phyloP scores from a whole-genome alignment of 805 yeast species.

The Ogataea siamensis region DNA sequence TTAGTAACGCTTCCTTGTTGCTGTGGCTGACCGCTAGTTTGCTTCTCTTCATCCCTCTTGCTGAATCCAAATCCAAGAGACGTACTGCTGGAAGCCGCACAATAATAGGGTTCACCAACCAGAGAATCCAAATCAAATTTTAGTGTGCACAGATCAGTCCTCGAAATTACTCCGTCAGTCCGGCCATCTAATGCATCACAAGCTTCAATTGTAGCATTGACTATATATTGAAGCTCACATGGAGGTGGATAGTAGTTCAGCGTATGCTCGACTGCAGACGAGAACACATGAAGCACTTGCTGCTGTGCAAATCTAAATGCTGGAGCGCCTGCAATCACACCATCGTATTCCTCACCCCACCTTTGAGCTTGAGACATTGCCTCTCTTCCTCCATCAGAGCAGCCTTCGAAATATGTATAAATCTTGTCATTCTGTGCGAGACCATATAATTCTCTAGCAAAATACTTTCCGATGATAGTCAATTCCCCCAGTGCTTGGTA shows the following conservation, averaged over 20 bases:
- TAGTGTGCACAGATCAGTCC: conserved; percentile 10
- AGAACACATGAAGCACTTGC: conserved; percentile 10
- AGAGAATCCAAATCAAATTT: conserved; percentile 5
- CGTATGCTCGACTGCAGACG: conserved; percentile 9
- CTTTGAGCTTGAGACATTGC: conserved; percentile 12
- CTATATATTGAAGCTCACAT: conserved; percentile 8
- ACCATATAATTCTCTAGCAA: conserved; percentile 6
- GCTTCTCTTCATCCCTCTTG: conserved; percentile 2
- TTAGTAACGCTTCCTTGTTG: conserved; percentile 8
- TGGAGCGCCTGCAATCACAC: conserved; percentile 11
- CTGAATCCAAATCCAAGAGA: conserved; percentile 4
- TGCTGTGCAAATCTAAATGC: conserved; percentile 12
- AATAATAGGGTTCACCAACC: conserved; percentile 9
- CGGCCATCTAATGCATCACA: conserved; percentile 13
- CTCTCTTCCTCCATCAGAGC: conserved; percentile 13
- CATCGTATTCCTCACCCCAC: conserved; percentile 12
- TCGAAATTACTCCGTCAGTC: conserved; percentile 10
- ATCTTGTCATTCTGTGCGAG: conserved; percentile 3
- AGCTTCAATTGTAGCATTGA: conserved; percentile 9
- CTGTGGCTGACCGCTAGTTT: conserved; percentile 2
- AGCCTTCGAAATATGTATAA: conserved; percentile 11
- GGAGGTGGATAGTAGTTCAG: conserved; percentile 9
- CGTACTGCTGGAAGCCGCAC: conserved; percentile 2
- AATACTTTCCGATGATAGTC: conserved; percentile 4
- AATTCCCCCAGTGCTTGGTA: conserved; percentile 11